Percentiles rank a stretch among this genome's conserved stretches.
These are phyloP conservation scores for Penicillium tannophilum DNA, from an alignment of 495 filamentous ascomycete genomes.

Conservation along the genomic window DNA sequence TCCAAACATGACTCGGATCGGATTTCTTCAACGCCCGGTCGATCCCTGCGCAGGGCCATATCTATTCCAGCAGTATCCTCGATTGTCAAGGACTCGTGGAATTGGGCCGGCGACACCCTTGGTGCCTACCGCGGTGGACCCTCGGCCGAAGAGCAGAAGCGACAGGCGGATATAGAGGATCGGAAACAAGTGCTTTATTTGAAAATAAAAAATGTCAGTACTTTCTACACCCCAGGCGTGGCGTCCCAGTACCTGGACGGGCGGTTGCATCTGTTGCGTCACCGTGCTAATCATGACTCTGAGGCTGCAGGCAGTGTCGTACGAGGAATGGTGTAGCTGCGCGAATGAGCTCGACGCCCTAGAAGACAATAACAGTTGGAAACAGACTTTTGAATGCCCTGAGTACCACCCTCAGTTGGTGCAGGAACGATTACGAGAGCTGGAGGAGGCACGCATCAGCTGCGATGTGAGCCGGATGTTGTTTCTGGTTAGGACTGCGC, in stretches of 20 bases:
- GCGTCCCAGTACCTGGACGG: conserved; percentile 8
- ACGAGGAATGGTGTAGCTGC: conserved; percentile 61
- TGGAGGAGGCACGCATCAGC: conserved; percentile 73
- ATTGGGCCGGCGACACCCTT: conserved; percentile 52
- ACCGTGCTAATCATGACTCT: conserved; percentile 16
- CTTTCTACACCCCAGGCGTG: not conserved
- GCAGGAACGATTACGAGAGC: conserved; percentile 64
- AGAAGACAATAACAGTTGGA: conserved; percentile 84
- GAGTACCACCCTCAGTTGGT: conserved; percentile 76
- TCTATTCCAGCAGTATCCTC: conserved; percentile 42
- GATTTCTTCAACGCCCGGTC: conserved; percentile 15
- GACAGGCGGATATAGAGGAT: conserved; percentile 54
- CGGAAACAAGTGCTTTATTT: conserved; percentile 63
- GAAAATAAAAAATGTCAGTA: conserved; percentile 61
- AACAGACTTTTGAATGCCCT: conserved; percentile 59
- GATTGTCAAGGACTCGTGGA: conserved; percentile 36
- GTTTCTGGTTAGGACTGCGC: conserved; percentile 75
- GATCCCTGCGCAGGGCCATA: conserved; percentile 29
- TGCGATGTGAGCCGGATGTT: conserved; percentile 78
- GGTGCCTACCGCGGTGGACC: conserved; percentile 57
- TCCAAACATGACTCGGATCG: conserved; percentile 20
- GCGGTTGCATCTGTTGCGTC: conserved; percentile 18
- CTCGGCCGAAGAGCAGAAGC: conserved; percentile 54
- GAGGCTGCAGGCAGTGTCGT: conserved; percentile 56
- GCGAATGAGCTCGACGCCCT: conserved; percentile 79